Base-by-base conservation (phyloP, 208 protist species). In the Spongospora subterranea region DNA sequence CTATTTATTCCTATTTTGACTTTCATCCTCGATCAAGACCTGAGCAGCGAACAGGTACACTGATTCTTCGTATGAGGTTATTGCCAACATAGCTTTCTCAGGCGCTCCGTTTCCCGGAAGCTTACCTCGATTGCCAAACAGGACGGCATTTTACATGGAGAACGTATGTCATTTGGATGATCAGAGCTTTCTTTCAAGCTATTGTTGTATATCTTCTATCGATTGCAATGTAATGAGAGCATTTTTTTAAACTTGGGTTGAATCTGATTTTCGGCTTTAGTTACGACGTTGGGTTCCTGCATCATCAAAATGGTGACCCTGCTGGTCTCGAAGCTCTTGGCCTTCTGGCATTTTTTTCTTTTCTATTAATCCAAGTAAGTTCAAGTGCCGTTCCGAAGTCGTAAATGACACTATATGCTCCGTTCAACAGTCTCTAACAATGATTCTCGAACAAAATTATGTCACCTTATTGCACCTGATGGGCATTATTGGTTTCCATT, bases 331-430 rank as follows among this genome's bases (percentile, higher is more conserved):
- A 82, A 43, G 35, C 71, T n/a, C n/a, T 82, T 6, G 71, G 71
- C n/a, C n/a, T 82, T 6, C n/a, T 82, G n/a, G 71, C 71, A n/a
- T 82, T 82, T n/a, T 82, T 82, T 43, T 82, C 71, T 20, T 82
- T 39, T 43, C 6, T 82, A n/a, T n/a, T 82, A 13, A n/a, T 82
- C 71, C 71, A 82, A 35, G 50, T 60, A 24, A 60, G 50, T 60
- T 60, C 50, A 60, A 60, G 50, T 24, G 24, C 50, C 24, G 13
- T 29, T 60, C 50, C 13, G 13, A 6, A 6, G 13, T 60, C 24
- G 13, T 6, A 29, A 60, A 60, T 24, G 13, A 24, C 6, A 24
- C 24, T 29, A 60, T 60, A 6, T 29, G 24, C 24, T 24, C 24
- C 24, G 6, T 6, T 24, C 24, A 60, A 60, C 50, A 60, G 50